Conservation (phyloP, 176 grass and related monocot genomes). For the Aegilops bicornis region DNA sequence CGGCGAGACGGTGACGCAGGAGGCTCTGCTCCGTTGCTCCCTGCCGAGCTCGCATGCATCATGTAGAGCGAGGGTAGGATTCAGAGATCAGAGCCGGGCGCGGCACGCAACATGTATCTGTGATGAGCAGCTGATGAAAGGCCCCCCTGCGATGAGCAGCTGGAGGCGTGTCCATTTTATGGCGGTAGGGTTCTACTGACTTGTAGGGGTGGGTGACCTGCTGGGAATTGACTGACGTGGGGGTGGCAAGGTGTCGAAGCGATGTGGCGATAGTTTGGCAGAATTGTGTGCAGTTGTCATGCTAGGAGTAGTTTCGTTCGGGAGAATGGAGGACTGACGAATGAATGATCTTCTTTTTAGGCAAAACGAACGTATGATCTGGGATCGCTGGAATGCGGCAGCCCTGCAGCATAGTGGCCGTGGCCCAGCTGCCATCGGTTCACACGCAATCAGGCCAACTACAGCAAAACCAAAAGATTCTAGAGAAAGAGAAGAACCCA, state of each 20-base stretch:
- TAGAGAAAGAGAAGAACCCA: no score
- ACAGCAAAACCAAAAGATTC: no score
- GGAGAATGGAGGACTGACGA: no score
- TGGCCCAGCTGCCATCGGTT: no score
- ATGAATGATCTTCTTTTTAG: no score
- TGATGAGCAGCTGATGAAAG: background rate
- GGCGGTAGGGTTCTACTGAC: background rate
- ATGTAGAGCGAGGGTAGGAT: background rate
- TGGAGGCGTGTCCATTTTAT: background rate
- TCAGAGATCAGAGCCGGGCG: conserved; percentile 12
- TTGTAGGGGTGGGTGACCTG: background rate
- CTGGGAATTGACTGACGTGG: background rate
- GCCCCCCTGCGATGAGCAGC: background rate
- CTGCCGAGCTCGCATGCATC: background rate
- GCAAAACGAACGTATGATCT: no score
- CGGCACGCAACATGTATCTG: background rate
- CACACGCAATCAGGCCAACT: no score
- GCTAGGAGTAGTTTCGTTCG: no score
- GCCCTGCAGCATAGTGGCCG: no score
- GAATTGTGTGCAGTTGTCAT: no score
- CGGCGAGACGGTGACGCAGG: background rate
- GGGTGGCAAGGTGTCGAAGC: background rate
- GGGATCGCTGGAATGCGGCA: no score
- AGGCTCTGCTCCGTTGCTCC: background rate
- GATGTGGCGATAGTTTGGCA: background rate